Base-by-base conservation (phyloP, 257 asterid species). In the Voacanga thouarsii region DNA sequence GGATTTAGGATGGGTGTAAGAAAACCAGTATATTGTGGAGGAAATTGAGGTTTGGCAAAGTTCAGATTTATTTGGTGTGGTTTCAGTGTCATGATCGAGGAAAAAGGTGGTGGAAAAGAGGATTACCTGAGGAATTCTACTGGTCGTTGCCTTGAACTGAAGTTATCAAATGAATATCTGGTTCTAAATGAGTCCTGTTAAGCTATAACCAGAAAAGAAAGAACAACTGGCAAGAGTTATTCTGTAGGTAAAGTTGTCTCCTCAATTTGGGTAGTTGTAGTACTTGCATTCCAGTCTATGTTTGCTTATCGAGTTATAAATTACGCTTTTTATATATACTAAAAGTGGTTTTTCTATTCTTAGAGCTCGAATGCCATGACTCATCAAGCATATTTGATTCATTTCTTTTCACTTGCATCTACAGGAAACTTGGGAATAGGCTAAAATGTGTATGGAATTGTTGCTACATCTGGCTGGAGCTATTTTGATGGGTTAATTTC, bases 1-100 rank as follows among this genome's bases (percentile, higher is more conserved):
- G n/a, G n/a, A n/a, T n/a, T n/a, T n/a, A n/a, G n/a, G n/a, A n/a
- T n/a, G n/a, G n/a, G n/a, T n/a, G n/a, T n/a, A n/a, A n/a, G n/a
- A n/a, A n/a, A n/a, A n/a, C n/a, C n/a, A n/a, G n/a, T n/a, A n/a
- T n/a, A n/a, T n/a, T 74, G 88, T 83, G 15, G 98, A 93, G 84
- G 98, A 97, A 71, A 87, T 95, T 85, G 99, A 95, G 89, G 97
- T 93, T 77, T 95, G 99, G 99, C 93, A 89, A 82, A 93, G 98
- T 79, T 87, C 90, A 56, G 74, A 83, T 74, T 84, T 82, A 83
- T 93, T 96, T 0, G 91, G 92, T 3, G 88, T 60, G 4, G 87
- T 87, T 74, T 80, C 93, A 44, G 82, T 85, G 75, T 77, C 76
- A 77, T 89, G 89, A 92, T 71, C 60, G 12, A 71, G 61, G 47